Conservation (phyloP, 805 yeast species). For the Cyberlindnera meyerae region DNA sequence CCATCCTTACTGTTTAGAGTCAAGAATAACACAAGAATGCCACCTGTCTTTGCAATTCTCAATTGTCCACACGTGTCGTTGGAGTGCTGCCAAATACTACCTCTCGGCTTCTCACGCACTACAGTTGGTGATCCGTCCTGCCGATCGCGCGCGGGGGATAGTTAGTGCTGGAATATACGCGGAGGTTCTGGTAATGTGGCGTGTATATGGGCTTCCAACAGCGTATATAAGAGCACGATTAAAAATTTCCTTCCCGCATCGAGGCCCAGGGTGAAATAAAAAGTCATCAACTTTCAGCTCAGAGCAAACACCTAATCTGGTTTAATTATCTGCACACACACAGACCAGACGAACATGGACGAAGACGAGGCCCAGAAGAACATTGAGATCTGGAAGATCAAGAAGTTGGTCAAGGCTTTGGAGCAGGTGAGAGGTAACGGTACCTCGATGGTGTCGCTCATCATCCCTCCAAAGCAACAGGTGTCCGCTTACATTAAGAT, state of each 20-base stretch:
- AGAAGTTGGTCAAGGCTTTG: conserved; percentile 83
- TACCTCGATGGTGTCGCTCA: conserved; percentile 96
- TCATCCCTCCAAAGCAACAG: conserved; percentile 94
- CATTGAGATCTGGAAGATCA: conserved; percentile 98
- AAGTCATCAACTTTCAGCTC: background rate
- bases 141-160: conserved; percentile 1
- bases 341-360: too few relatives aligned
- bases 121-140: background rate
- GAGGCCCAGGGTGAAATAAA: background rate
- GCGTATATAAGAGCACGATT: conserved; percentile 12
- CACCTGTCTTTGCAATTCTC: too few relatives aligned
- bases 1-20: conserved; percentile 9
- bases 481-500: conserved; percentile 81
- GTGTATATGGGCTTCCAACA: background rate
- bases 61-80: too few relatives aligned
- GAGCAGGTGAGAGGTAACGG: conserved; percentile 97
- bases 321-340: too few relatives aligned
- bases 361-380: conserved; percentile 85
- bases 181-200: too few relatives aligned
- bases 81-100: too few relatives aligned
- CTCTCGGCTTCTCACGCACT: background rate
- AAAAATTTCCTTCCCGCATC: background rate
- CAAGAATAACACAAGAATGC: too few relatives aligned
- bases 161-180: conserved; percentile 13
- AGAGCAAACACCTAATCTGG: too few relatives aligned